phyloP scores from a whole-genome alignment of 257 asterid species.

The Nicotiana otophora region DNA sequence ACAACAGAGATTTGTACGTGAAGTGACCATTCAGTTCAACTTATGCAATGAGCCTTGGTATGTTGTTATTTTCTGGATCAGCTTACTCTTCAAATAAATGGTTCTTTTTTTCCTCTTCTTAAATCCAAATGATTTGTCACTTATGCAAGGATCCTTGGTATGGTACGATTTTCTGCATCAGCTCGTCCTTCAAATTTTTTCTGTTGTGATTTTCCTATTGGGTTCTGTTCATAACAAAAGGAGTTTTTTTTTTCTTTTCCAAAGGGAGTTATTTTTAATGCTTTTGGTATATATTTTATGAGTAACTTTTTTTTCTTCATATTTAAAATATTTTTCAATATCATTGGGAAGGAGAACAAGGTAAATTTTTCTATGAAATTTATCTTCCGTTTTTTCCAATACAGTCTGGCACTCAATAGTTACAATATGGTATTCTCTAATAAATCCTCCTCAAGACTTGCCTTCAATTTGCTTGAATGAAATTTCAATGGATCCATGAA shows the following conservation, averaged over 20 bases:
- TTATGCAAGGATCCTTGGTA: slow-evolving; percentile 1
- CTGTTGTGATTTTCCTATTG: background rate
- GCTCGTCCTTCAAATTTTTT: background rate
- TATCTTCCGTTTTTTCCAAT: background rate
- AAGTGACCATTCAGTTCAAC: slow-evolving; percentile 84
- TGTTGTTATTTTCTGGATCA: slow-evolving; percentile 12
- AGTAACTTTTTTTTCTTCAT: background rate
- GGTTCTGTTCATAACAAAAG: background rate
- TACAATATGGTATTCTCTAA: background rate
- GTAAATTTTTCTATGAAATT: background rate
- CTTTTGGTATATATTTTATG: background rate
- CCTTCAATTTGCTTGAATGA: background rate
- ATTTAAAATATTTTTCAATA: background rate
- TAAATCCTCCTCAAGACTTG: background rate
- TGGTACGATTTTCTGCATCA: background rate
- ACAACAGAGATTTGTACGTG: slow-evolving; percentile 89
- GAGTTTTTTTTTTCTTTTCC: background rate
- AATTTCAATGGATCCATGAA: background rate
- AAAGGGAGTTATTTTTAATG: background rate
- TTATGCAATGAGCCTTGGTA: slow-evolving; percentile 99
- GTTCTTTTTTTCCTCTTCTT: background rate
- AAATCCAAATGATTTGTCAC: background rate
- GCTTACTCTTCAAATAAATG: background rate
- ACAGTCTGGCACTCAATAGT: background rate
- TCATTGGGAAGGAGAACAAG: background rate